Evolutionary conservation across 257 asterid genomes (phyloP), one percentile per base, ranked within the genome.

Genomic region (Echites panduratus): DNA sequence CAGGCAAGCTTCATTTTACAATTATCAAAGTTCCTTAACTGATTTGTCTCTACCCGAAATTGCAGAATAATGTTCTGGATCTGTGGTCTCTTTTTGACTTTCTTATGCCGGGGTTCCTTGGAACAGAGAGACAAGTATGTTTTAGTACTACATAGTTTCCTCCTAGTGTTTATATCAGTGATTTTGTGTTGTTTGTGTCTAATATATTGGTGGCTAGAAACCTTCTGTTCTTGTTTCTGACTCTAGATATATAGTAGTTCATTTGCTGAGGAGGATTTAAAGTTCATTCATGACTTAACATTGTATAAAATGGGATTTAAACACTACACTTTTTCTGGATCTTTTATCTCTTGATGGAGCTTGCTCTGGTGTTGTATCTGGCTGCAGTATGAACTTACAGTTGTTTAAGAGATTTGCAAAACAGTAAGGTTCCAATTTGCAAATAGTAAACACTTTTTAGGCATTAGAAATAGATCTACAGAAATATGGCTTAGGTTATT

Each of bases 61-160:
- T 89, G 96, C 99, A 95, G 99, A 95, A 95, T 70, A 95, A 95
- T 75, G 98, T 95, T 69, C 85, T 95, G 92, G 99, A 95, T 81
- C 85, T 95, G 20, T 95, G 99, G 99, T 95, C 99, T 73, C 96
- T 95, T 75, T 95, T 95, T 81, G 99, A 95, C 91, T 95, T 95
- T 82, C 98, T 95, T 71, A 95, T 95, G 98, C 99, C 99, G 35
- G 99, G 99, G 76, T 95, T 95, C 84, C 99, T 95, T 75, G 99
- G 99, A 85, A 95, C 99, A 11, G 99, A 95, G 79, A 90, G 97
- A 92, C 99, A 95, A 79, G 99, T 95, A 89, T 74, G 91, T 80
- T 66, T 48, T 66, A 64, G 74, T 40, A n/a, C n/a, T 6, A 4
- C 12, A 1, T 64, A 53, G 10, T 19, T 7, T 47, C 14, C 47